Evolutionary conservation across 2,329 filamentous ascomycete genomes (phyloP).

Genomic region (Diplodia intermedia): DNA sequence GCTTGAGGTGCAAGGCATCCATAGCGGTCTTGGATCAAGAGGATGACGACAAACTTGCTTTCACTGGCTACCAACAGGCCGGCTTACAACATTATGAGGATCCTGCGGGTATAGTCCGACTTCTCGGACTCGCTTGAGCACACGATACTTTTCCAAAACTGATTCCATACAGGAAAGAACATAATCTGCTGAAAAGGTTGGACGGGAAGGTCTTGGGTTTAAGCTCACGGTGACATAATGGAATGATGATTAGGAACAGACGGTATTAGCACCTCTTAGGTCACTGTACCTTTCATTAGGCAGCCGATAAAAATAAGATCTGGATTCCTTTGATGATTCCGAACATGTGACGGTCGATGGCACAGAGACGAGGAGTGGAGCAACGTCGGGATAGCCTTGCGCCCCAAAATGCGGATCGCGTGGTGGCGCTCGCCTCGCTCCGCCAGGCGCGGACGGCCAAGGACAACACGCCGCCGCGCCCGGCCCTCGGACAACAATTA

Average conservation of each 20-base stretch:
- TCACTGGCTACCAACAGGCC: background rate
- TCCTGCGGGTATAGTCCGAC: background rate
- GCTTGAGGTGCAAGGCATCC: background rate
- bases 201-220: background rate
- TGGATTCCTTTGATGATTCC: background rate
- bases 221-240: background rate
- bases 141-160: background rate
- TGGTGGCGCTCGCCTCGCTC: slow-evolving; percentile 25
- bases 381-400: slow-evolving; percentile 27
- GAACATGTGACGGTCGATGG: background rate
- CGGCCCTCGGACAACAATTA: slow-evolving; percentile 15
- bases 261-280: background rate
- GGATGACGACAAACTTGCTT: background rate
- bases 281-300: background rate
- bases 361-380: background rate
- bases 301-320: background rate
- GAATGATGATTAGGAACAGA: background rate
- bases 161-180: background rate
- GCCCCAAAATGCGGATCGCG: slow-evolving; percentile 30
- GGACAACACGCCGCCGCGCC: slow-evolving; percentile 13
- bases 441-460: slow-evolving; percentile 20
- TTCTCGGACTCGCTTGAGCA: background rate
- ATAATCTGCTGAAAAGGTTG: background rate
- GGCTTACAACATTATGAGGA: background rate
- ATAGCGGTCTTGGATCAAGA: background rate